Conservation (phyloP, 1,139 yeast genomes). For the Pichia kudriavzevii region DNA sequence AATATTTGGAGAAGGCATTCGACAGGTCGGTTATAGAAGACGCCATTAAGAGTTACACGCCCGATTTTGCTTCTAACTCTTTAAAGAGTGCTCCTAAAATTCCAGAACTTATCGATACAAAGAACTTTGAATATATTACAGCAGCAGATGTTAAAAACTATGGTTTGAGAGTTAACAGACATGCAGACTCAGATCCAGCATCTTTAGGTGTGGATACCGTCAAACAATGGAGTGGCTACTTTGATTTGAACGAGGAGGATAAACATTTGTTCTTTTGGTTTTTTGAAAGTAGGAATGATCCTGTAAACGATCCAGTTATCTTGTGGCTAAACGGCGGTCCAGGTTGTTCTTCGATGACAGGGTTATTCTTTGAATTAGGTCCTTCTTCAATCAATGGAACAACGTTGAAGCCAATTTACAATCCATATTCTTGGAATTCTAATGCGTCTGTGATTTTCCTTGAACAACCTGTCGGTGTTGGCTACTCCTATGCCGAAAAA, state of each 20-base stretch:
- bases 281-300: constrained; percentile 87
- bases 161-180: constrained; percentile 21
- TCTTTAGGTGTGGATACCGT: constrained; percentile 49
- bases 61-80: constrained; percentile 1
- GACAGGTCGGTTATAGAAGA: constrained; percentile 5
- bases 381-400: constrained; percentile 61
- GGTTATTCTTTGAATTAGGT: constrained; percentile 87
- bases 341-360: constrained; percentile 85
- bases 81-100: constrained; percentile 6
- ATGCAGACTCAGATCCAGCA: constrained; percentile 19
- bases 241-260: constrained; percentile 76
- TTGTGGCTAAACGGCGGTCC: constrained; percentile 92
- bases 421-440: constrained; percentile 80
- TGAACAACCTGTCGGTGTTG: constrained; percentile 94
- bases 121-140: constrained; percentile 2
- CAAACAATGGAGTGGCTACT: constrained; percentile 80
- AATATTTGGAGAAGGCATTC: constrained; percentile 8
- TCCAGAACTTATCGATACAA: constrained; percentile 1
- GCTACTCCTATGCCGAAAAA: constrained; percentile 57
- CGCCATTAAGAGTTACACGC: neutral
- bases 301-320: constrained; percentile 73
- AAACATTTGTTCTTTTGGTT: constrained; percentile 84
- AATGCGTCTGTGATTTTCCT: constrained; percentile 87
- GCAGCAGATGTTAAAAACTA: constrained; percentile 7
- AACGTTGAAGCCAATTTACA: constrained; percentile 61